These are phyloP conservation scores for Coemansia sp. DNA, from an alignment of 192 early-diverging fungal species.

Conservation along the genomic window DNA sequence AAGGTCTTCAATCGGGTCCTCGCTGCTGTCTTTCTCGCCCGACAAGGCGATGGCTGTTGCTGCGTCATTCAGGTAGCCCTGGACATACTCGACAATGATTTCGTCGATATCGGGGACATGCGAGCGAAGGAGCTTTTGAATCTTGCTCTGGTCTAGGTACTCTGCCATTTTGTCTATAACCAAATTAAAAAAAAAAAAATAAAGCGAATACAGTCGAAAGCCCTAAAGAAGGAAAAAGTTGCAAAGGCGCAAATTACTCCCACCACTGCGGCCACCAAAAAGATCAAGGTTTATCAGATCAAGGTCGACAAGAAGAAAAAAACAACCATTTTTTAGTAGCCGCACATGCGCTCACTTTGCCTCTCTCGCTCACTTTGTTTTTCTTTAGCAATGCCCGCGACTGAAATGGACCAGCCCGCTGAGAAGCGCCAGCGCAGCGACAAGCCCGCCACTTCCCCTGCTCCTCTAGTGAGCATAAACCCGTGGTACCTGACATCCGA, in stretches of 20 bases:
- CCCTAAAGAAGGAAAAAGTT: not conserved
- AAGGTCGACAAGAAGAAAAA: not conserved
- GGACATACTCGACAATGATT: constrained; percentile 73
- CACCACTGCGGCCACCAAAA: not conserved
- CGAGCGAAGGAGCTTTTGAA: constrained; percentile 48
- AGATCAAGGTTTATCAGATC: not conserved
- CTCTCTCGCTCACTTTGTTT: too few species aligned
- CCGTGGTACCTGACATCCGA: constrained; percentile 24
- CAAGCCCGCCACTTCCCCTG: not conserved
- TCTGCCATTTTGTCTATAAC: constrained; percentile 20
- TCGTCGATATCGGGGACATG: constrained; percentile 72
- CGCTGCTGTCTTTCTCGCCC: constrained; percentile 25
- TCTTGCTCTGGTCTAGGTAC: constrained; percentile 45
- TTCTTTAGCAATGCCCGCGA: too few species aligned
- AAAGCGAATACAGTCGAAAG: not conserved
- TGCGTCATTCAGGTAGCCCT: constrained; percentile 67
- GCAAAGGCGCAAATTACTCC: not conserved
- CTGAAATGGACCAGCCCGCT: not conserved
- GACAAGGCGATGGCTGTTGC: constrained; percentile 28
- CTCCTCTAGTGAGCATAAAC: constrained; percentile 7
- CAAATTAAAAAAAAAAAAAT: not conserved
- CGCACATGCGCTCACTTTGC: too few species aligned
- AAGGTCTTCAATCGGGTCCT: constrained; percentile 59
- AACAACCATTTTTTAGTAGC: not conserved
- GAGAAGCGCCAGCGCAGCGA: constrained; percentile 29